phyloP scores from a whole-genome alignment of 768 basidiomycete genomes.

The Sarcomyxa edulis region DNA sequence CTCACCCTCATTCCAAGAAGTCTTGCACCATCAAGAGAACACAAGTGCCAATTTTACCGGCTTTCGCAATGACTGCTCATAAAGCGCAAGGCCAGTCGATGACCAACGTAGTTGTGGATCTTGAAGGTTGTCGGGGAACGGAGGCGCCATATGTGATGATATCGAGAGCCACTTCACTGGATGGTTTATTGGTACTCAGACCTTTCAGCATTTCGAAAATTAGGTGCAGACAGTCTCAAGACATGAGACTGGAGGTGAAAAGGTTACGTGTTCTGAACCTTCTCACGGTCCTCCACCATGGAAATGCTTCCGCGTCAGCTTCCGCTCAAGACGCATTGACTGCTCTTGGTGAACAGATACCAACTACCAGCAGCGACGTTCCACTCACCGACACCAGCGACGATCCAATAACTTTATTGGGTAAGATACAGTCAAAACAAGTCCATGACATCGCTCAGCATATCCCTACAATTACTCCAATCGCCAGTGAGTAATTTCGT shows the following conservation, averaged over 20 bases:
- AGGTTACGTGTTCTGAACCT: slow-evolving; percentile 3
- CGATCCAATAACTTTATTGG: too few relatives aligned
- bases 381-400: too few relatives aligned
- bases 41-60: slow-evolving; percentile 31
- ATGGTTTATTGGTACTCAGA: slow-evolving; percentile 25
- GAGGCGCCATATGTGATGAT: slow-evolving; percentile 38
- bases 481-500: too few relatives aligned
- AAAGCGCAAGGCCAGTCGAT: slow-evolving; percentile 34
- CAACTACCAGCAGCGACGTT: too few relatives aligned
- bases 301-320: too few relatives aligned
- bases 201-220: slow-evolving; percentile 13
- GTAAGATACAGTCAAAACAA: too few relatives aligned
- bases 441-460: too few relatives aligned
- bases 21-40: slow-evolving; percentile 16
- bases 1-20: slow-evolving; percentile 8
- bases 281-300: slow-evolving; percentile 1
- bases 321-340: too few relatives aligned
- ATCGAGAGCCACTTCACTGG: slow-evolving; percentile 22
- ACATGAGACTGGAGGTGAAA: slow-evolving; percentile 4
- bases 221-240: slow-evolving; percentile 6
- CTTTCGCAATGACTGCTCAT: slow-evolving; percentile 34
- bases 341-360: too few relatives aligned
- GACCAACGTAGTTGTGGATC: slow-evolving; percentile 23
- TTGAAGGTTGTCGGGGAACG: slow-evolving; percentile 20
- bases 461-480: too few relatives aligned